A percentile compares a stretch with the other conserved stretches of the same genome.
These are phyloP conservation scores for Hymenoscyphus infarciens DNA, from an alignment of 2,329 filamentous ascomycete genomes.

Conservation along the genomic window DNA sequence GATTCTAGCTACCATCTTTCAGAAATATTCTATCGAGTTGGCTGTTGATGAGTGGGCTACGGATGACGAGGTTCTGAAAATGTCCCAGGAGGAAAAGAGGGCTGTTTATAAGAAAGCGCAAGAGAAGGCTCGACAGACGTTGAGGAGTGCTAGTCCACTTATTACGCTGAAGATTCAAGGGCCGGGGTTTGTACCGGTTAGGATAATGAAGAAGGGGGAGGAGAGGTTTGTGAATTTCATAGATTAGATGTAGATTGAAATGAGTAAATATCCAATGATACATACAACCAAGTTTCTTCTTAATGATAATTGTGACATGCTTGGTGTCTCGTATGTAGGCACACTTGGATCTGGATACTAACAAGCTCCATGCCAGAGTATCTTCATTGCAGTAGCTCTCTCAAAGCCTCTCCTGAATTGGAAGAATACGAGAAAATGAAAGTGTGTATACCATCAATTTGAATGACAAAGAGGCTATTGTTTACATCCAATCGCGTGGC, in stretches of 20 bases:
- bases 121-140: slow-evolving; percentile 47
- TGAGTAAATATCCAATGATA: not conserved
- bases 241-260: slow-evolving; percentile 16
- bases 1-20: slow-evolving; percentile 52
- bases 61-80: slow-evolving; percentile 31
- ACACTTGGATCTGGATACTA: too few relatives aligned
- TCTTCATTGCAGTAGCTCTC: too few relatives aligned
- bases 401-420: too few relatives aligned
- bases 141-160: slow-evolving; percentile 56
- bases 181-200: slow-evolving; percentile 54
- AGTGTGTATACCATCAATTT: too few relatives aligned
- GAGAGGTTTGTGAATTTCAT: slow-evolving; percentile 58
- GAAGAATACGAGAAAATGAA: too few relatives aligned
- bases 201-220: slow-evolving; percentile 64
- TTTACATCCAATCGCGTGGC: slow-evolving; percentile 2
- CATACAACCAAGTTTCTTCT: too few relatives aligned
- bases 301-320: too few relatives aligned
- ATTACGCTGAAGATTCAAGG: slow-evolving; percentile 68
- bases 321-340: too few relatives aligned
- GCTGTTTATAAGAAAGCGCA: slow-evolving; percentile 62
- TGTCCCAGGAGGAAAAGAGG: slow-evolving; percentile 44
- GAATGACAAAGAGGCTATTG: not conserved
- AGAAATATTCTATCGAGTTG: slow-evolving; percentile 31
- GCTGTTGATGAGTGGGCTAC: slow-evolving; percentile 28
- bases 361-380: too few relatives aligned